Evolutionary conservation across 148 eudicot species (phyloP).

Genomic region (Amaranthus palmeri): DNA sequence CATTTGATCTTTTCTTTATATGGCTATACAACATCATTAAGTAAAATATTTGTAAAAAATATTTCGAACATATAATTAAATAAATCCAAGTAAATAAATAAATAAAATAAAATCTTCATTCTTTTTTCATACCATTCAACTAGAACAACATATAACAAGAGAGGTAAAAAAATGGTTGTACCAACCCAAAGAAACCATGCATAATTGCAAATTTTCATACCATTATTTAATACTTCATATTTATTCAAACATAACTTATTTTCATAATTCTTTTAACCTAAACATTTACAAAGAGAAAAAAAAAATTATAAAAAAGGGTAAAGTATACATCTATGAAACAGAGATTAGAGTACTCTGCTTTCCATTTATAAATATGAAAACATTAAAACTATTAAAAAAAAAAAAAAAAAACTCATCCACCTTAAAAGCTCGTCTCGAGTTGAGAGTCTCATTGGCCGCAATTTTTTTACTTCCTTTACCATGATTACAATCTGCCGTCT

Average conservation of each 20-base stretch:
- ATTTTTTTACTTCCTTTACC: too few species aligned
- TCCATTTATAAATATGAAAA: background rate
- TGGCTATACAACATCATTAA: too few species aligned
- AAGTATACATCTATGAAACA: slow-evolving; percentile 10
- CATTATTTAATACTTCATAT: background rate
- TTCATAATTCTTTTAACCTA: background rate
- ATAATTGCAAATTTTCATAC: too few species aligned
- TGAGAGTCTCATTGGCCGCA: too few species aligned
- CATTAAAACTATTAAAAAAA: background rate
- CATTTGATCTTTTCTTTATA: too few species aligned
- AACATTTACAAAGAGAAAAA: background rate
- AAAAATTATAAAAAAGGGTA: background rate
- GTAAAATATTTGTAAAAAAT: too few species aligned
- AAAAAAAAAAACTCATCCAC: background rate
- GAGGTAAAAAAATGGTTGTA: background rate
- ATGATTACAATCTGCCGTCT: too few species aligned
- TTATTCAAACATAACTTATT: background rate
- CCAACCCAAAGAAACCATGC: background rate
- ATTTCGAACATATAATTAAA: background rate
- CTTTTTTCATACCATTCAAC: background rate
- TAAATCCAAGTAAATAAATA: background rate
- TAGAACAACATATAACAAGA: background rate
- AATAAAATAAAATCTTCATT: background rate
- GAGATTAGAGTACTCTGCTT: slow-evolving; percentile 24
- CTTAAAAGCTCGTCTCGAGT: too few species aligned